Percentiles rank a stretch among this genome's conserved stretches.
These are phyloP conservation scores for Boletus rubropictus DNA, from an alignment of 768 basidiomycete genomes.

Conservation along the genomic window DNA sequence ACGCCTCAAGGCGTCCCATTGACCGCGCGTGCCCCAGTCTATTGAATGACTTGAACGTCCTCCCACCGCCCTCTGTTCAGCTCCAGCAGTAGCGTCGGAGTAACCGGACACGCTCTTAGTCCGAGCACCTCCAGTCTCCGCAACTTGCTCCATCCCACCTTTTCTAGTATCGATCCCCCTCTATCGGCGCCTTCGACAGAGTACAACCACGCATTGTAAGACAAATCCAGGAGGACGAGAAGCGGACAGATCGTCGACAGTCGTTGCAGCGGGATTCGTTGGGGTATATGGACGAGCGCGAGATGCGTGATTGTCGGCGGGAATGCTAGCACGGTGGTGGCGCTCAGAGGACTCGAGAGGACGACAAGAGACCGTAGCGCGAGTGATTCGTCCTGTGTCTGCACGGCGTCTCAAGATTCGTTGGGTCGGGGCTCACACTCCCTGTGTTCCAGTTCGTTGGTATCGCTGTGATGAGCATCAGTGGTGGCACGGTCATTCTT, in stretches of 20 bases:
- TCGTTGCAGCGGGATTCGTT: constrained; percentile 47
- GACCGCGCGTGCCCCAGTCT: constrained; percentile 5
- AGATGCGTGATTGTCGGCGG: constrained; percentile 63
- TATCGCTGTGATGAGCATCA: neutral
- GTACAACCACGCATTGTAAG: constrained; percentile 52
- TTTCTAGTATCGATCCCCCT: constrained; percentile 37
- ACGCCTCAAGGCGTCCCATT: neutral
- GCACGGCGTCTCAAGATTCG: constrained; percentile 39
- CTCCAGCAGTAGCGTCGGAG: constrained; percentile 35
- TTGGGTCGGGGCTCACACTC: neutral
- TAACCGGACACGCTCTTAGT: constrained; percentile 47
- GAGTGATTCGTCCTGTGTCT: constrained; percentile 23
- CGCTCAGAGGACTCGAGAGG: constrained; percentile 42
- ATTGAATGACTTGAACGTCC: constrained; percentile 49
- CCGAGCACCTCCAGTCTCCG: constrained; percentile 49
- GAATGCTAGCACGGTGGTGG: constrained; percentile 42
- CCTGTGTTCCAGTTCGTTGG: neutral
- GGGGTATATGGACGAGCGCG: constrained; percentile 48
- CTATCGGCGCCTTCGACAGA: neutral
- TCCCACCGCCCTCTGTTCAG: constrained; percentile 64
- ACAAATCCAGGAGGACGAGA: constrained; percentile 60
- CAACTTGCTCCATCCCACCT: constrained; percentile 57
- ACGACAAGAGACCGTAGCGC: constrained; percentile 46
- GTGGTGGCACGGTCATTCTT: neutral
- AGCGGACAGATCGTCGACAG: constrained; percentile 56